A percentile compares a stretch with the other conserved stretches of the same genome.
Evolutionary conservation across 371 early-diverging fungal genomes (phyloP).

Genomic region (Circinella minor): DNA sequence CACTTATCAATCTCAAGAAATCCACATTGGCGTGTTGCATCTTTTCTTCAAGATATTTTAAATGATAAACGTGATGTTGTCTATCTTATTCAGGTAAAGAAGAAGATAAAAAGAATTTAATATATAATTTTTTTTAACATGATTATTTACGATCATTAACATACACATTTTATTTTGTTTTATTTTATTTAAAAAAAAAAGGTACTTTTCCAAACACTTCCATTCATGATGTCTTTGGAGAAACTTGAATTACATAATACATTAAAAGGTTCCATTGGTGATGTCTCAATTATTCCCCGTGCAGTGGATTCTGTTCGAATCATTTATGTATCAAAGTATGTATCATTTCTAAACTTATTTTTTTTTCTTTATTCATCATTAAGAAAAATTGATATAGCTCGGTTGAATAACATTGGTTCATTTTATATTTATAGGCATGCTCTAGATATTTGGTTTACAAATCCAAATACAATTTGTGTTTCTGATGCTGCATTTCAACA

Average conservation of each 20-base stretch:
- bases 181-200: background rate
- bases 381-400: too few relatives aligned
- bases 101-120: too few relatives aligned
- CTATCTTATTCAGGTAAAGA: constrained; percentile 47
- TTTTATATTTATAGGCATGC: constrained; percentile 28
- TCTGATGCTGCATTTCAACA: constrained; percentile 47
- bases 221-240: constrained; percentile 48
- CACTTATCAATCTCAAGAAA: constrained; percentile 32
- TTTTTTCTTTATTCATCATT: too few relatives aligned
- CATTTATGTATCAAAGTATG: constrained; percentile 59
- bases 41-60: constrained; percentile 42
- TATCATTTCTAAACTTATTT: background rate
- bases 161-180: too few relatives aligned
- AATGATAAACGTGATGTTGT: constrained; percentile 51
- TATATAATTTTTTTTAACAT: too few relatives aligned
- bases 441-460: constrained; percentile 46
- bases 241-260: constrained; percentile 35
- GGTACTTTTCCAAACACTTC: constrained; percentile 53
- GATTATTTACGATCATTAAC: too few relatives aligned
- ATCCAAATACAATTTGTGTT: constrained; percentile 37
- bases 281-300: constrained; percentile 59
- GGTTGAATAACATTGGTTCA: background rate
- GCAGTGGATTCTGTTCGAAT: constrained; percentile 58
- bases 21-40: constrained; percentile 48
- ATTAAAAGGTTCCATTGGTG: constrained; percentile 39